Percentiles rank a stretch among this genome's conserved stretches.
Evolutionary conservation across 805 yeast genomes (phyloP).

Genomic region (Pichia membranifaciens): DNA sequence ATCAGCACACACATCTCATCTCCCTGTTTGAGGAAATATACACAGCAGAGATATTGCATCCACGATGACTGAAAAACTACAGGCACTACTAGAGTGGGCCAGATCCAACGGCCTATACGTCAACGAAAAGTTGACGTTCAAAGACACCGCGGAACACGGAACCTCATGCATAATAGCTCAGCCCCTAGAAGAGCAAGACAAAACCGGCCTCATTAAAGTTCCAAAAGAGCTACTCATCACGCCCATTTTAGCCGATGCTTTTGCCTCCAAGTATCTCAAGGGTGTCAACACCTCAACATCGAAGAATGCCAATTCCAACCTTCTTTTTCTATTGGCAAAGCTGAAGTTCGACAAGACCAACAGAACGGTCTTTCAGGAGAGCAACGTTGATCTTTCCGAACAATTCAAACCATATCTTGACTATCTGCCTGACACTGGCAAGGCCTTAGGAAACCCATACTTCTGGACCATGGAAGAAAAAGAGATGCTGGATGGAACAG

Average conservation of each 20-base stretch:
- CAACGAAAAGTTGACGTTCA: conserved; percentile 31
- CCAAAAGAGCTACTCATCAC: conserved; percentile 36
- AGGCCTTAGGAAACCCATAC: conserved; percentile 52
- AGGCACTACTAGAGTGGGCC: conserved; percentile 25
- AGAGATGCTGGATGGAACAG: conserved; percentile 56
- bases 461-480: conserved; percentile 56
- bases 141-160: conserved; percentile 29
- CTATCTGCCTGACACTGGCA: conserved; percentile 38
- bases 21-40: too few relatives aligned
- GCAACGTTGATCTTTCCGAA: conserved; percentile 19
- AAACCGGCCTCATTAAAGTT: conserved; percentile 29
- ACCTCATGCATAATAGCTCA: conserved; percentile 27
- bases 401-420: conserved; percentile 41
- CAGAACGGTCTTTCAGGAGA: conserved; percentile 11
- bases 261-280: conserved; percentile 19
- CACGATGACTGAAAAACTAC: conserved; percentile 3
- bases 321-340: conserved; percentile 37
- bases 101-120: conserved; percentile 33
- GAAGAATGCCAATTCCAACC: conserved; percentile 27
- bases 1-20: too few relatives aligned
- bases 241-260: conserved; percentile 29
- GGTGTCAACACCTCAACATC: not conserved
- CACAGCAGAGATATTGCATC: too few relatives aligned
- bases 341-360: conserved; percentile 33
- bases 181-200: conserved; percentile 7